A percentile compares a stretch with the other conserved stretches of the same genome.
These are phyloP conservation scores for Solanum appendiculatum DNA, from an alignment of 257 asterid species.

Conservation along the genomic window DNA sequence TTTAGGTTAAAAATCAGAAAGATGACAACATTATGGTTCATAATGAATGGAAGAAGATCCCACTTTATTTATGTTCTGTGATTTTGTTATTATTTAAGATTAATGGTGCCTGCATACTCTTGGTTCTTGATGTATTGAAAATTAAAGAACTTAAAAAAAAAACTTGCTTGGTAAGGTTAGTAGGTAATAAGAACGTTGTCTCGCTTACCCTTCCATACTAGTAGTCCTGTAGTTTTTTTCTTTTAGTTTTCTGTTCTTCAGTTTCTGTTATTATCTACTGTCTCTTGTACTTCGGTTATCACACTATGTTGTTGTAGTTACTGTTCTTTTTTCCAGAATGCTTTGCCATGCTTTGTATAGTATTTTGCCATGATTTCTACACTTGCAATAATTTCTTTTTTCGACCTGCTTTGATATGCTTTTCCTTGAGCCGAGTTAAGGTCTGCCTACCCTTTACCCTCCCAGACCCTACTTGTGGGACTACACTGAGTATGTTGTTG, in stretches of 20 bases:
- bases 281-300: background rate
- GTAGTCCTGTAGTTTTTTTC: background rate
- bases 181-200: background rate
- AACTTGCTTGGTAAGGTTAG: background rate
- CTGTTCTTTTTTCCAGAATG: background rate
- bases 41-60: background rate
- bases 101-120: background rate
- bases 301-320: background rate
- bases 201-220: background rate
- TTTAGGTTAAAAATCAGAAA: background rate
- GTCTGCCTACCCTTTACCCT: background rate
- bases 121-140: background rate
- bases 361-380: background rate
- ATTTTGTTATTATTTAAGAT: background rate
- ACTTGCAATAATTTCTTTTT: background rate
- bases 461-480: background rate
- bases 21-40: background rate
- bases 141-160: background rate
- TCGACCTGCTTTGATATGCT: background rate
- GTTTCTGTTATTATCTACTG: background rate
- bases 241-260: background rate
- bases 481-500: background rate
- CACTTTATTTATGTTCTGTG: background rate
- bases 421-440: background rate
- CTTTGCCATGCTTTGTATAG: background rate